Evolutionary conservation across 768 basidiomycete species (phyloP).

Genomic region (Mycena belliarum): DNA sequence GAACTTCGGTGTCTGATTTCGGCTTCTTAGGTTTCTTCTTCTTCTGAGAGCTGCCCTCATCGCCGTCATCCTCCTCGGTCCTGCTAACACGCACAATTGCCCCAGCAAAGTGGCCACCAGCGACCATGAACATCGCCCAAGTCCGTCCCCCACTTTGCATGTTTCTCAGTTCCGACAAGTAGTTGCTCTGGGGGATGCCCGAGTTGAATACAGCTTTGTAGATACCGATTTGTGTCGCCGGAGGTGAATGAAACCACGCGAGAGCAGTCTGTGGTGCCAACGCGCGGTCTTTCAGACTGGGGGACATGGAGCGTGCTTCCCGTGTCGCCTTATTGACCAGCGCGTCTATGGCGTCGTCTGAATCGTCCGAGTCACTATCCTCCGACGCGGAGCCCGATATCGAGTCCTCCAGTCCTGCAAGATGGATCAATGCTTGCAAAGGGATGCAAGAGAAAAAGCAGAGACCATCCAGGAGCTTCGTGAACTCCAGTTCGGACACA

Average conservation of each 20-base stretch:
- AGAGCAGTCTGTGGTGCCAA: conserved; percentile 61
- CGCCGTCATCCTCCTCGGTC: conserved; percentile 43
- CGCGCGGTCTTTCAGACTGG: conserved; percentile 34
- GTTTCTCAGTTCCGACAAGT: conserved; percentile 61
- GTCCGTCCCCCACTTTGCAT: conserved; percentile 72
- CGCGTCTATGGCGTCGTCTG: conserved; percentile 57
- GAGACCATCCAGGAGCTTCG: conserved; percentile 78
- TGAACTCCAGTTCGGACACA: conserved; percentile 72
- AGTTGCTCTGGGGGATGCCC: conserved; percentile 40
- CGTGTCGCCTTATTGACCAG: conserved; percentile 65
- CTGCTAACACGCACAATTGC: conserved; percentile 78
- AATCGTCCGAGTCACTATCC: conserved; percentile 53
- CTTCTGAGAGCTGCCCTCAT: conserved; percentile 33
- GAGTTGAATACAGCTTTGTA: conserved; percentile 72
- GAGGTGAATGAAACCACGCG: conserved; percentile 88
- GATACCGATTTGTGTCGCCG: conserved; percentile 86
- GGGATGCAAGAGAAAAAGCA: conserved; percentile 20
- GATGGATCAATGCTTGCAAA: neutral
- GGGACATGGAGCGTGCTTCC: conserved; percentile 46
- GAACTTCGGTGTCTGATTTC: conserved; percentile 76
- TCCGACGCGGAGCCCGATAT: conserved; percentile 86
- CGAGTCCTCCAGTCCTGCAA: conserved; percentile 76
- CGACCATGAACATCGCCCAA: conserved; percentile 96
- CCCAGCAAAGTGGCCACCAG: conserved; percentile 98
- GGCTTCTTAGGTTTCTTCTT: conserved; percentile 62